phyloP scores from a whole-genome alignment of 2,329 filamentous ascomycete species.

The Grosmannia huntii region DNA sequence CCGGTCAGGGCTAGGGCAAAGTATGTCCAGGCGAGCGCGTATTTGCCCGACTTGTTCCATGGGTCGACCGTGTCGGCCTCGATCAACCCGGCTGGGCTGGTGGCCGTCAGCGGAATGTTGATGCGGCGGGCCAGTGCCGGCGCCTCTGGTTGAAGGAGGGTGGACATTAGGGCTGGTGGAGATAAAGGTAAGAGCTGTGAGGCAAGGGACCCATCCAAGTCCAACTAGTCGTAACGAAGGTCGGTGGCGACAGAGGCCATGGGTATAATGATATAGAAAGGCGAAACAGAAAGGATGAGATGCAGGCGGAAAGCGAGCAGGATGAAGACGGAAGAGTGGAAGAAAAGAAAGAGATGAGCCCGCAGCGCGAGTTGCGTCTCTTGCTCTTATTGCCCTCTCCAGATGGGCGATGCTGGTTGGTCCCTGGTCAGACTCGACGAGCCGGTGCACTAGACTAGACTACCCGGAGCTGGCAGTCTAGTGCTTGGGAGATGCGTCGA shows the following conservation, averaged over 20 bases:
- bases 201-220: not conserved
- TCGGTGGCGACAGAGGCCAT: slow-evolving; percentile 4
- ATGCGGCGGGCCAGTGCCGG: slow-evolving; percentile 39
- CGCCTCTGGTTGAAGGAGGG: not conserved
- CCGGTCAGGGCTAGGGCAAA: slow-evolving; percentile 64
- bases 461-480: not conserved
- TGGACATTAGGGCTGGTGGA: not conserved
- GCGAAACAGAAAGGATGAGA: not conserved
- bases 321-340: not conserved
- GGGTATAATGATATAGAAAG: not conserved
- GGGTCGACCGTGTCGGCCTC: slow-evolving; percentile 60
- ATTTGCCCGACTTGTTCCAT: slow-evolving; percentile 72
- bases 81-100: slow-evolving; percentile 47
- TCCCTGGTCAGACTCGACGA: not conserved
- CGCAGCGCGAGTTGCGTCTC: not conserved
- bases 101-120: slow-evolving; percentile 44
- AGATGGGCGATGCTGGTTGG: not conserved
- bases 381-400: not conserved
- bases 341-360: not conserved
- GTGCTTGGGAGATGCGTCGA: not conserved
- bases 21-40: slow-evolving; percentile 78
- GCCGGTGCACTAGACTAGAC: not conserved
- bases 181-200: not conserved
- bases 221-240: slow-evolving; percentile 4
- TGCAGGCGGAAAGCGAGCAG: no score